phyloP scores from a whole-genome alignment of 2,329 filamentous ascomycete genomes.

The Colletotrichum tropicale region DNA sequence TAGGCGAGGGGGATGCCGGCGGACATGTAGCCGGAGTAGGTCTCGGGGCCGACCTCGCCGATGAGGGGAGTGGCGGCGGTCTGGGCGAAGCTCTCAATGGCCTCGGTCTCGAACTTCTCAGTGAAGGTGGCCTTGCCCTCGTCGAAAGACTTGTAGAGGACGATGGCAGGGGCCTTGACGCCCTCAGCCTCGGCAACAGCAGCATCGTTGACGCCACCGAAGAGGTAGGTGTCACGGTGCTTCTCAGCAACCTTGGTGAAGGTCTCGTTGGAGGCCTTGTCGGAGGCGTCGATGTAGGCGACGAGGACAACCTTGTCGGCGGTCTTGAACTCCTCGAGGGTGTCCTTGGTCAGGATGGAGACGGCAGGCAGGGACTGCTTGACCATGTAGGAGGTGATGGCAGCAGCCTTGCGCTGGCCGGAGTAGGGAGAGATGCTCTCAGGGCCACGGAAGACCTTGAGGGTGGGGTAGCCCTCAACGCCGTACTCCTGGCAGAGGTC shows the following conservation, averaged over 20 bases:
- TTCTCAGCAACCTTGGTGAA: conserved; percentile 76
- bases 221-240: conserved; percentile 90
- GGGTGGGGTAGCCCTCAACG: conserved; percentile 96
- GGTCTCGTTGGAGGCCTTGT: conserved; percentile 86
- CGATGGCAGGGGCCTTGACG: conserved; percentile 83
- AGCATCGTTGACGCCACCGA: conserved; percentile 85
- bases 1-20: conserved; percentile 92
- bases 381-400: conserved; percentile 87
- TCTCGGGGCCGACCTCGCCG: conserved; percentile 96
- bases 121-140: conserved; percentile 89
- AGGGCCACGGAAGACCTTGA: conserved; percentile 96
- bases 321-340: conserved; percentile 94
- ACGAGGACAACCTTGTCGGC: conserved; percentile 96
- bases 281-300: conserved; percentile 80
- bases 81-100: conserved; percentile 84
- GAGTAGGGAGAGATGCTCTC: conserved; percentile 84
- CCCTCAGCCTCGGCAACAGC: conserved; percentile 88
- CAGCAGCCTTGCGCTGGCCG: conserved; percentile 86
- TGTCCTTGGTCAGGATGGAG: conserved; percentile 80
- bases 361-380: conserved; percentile 97
- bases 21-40: conserved; percentile 89
- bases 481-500: conserved; percentile 90
- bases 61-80: conserved; percentile 86
- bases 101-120: conserved; percentile 81
- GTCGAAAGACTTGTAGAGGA: conserved; percentile 97